A percentile compares a stretch with the other conserved stretches of the same genome.
Conservation (phyloP, 441 rosid genomes). For the Brassica balearica region DNA sequence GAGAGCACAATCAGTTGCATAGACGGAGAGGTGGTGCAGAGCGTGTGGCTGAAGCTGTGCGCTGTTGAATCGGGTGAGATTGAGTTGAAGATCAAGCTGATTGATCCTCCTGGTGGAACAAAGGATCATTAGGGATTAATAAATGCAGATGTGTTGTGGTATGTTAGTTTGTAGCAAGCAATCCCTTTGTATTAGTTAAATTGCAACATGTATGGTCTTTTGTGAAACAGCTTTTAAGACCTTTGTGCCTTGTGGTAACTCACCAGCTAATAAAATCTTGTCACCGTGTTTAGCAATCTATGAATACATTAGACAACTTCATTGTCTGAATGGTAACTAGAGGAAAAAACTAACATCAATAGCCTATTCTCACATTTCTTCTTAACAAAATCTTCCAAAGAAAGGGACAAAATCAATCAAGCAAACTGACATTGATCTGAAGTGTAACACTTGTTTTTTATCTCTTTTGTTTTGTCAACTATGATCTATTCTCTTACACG, state of each 20-base stretch:
- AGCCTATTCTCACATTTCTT: conserved; percentile 9
- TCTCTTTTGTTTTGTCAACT: conserved; percentile 10
- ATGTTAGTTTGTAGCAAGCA: conserved; percentile 36
- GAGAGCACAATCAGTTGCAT: conserved; percentile 83
- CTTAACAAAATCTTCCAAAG: background rate
- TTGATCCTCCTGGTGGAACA: conserved; percentile 50
- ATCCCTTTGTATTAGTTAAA: conserved; percentile 22
- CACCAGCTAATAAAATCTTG: conserved; percentile 5
- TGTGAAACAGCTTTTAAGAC: conserved; percentile 13
- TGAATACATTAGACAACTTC: conserved; percentile 4
- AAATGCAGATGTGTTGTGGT: conserved; percentile 10
- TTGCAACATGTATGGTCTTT: conserved; percentile 31
- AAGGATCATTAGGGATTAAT: conserved; percentile 13
- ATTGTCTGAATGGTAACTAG: background rate
- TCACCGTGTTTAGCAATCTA: conserved; percentile 13
- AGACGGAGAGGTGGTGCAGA: conserved; percentile 86
- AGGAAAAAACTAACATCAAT: background rate
- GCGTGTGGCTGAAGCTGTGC: conserved; percentile 82
- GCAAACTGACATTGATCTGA: conserved; percentile 24
- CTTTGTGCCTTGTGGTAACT: too few species aligned
- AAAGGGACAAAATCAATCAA: conserved; percentile 21
- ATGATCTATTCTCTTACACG: conserved; percentile 14
- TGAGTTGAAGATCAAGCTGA: conserved; percentile 77
- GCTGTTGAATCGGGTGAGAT: conserved; percentile 96
- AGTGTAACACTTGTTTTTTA: conserved; percentile 28